These are phyloP conservation scores for Brassica nigra DNA, from an alignment of 345 rosid species.

Conservation along the genomic window DNA sequence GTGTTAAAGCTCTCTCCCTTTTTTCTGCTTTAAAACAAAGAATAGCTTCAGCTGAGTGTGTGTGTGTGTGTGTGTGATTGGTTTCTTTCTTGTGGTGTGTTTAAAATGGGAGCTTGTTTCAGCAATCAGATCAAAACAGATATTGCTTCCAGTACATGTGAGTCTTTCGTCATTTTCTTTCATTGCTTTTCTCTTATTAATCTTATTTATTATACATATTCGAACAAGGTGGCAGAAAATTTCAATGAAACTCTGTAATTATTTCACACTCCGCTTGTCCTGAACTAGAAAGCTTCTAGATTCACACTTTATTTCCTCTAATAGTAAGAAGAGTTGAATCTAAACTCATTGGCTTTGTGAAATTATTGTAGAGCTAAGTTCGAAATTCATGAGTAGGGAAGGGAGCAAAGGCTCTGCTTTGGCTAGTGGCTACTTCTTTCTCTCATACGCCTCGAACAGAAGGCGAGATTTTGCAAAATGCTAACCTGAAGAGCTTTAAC, in stretches of 20 bases:
- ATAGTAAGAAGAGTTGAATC: slow-evolving; percentile 12
- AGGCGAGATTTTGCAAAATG: slow-evolving; percentile 83
- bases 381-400: slow-evolving; percentile 57
- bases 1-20: neutral
- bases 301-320: slow-evolving; percentile 19
- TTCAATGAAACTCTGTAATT: slow-evolving; percentile 1
- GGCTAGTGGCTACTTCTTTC: slow-evolving; percentile 42
- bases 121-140: slow-evolving; percentile 86
- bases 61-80: neutral
- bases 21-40: neutral
- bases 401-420: slow-evolving; percentile 56
- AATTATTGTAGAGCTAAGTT: slow-evolving; percentile 57
- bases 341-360: neutral
- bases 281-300: neutral
- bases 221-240: neutral
- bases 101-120: slow-evolving; percentile 79
- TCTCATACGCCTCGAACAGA: slow-evolving; percentile 78
- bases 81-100: slow-evolving; percentile 6
- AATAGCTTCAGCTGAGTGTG: slow-evolving; percentile 25
- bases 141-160: slow-evolving; percentile 67
- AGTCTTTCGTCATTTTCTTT: neutral
- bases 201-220: neutral
- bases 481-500: slow-evolving; percentile 75
- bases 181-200: neutral
- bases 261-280: slow-evolving; percentile 17